Percentiles rank a stretch among this genome's conserved stretches.
phyloP scores from a whole-genome alignment of 176 grass and related monocot species.

The Aechmea fasciata region DNA sequence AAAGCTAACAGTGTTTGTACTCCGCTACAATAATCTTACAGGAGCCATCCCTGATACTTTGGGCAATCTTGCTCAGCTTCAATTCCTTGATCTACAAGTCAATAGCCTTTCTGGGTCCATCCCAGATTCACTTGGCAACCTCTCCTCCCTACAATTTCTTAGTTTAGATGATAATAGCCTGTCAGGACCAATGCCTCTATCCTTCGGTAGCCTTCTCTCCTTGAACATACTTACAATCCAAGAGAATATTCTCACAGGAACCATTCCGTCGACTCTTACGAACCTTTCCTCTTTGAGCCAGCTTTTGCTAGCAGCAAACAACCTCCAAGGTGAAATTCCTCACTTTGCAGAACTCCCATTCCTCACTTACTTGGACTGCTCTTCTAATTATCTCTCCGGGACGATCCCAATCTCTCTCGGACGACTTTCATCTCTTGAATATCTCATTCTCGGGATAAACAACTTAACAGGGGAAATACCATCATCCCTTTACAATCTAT shows the following conservation, averaged over 20 bases:
- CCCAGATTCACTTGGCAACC: not conserved
- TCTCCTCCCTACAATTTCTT: not conserved
- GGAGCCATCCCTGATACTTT: slow-evolving; percentile 11
- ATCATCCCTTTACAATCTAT: slow-evolving; percentile 11
- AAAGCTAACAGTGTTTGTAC: not conserved
- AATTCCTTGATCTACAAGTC: not conserved
- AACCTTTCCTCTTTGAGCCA: no score
- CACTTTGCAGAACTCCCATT: no score
- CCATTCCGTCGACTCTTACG: not conserved
- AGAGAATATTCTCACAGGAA: not conserved
- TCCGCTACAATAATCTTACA: not conserved
- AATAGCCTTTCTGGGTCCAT: slow-evolving; percentile 25
- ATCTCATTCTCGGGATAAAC: slow-evolving; percentile 9
- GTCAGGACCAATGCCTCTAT: slow-evolving; percentile 24
- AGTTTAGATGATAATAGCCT: not conserved
- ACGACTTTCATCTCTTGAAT: no score
- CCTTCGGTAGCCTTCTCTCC: slow-evolving; percentile 21
- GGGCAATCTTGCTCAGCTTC: slow-evolving; percentile 25
- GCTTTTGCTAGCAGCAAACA: no score
- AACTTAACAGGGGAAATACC: slow-evolving; percentile 21
- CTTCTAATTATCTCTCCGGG: no score
- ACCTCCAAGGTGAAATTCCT: no score
- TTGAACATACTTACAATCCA: not conserved
- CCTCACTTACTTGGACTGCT: no score
- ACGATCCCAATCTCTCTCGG: no score